Evolutionary conservation across 352 stramenopile species (phyloP).

Genomic region (Phytophthora tentaculata): DNA sequence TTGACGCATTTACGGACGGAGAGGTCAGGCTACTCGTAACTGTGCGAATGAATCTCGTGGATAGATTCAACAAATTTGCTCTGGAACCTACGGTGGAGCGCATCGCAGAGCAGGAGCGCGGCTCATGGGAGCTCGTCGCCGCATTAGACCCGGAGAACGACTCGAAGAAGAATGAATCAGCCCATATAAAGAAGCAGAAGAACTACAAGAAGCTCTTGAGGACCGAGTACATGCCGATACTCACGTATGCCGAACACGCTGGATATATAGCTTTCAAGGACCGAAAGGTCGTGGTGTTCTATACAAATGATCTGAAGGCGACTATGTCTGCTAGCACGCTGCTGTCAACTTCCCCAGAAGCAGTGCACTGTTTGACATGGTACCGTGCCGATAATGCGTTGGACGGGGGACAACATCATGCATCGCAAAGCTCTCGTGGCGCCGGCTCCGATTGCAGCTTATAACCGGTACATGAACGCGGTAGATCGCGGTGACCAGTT

Average conservation of each 20-base stretch:
- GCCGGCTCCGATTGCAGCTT: conserved; percentile 8
- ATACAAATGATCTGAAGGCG: conserved; percentile 13
- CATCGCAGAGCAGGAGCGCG: not conserved
- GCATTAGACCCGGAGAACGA: not conserved
- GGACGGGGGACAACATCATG: conserved; percentile 14
- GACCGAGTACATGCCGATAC: conserved; percentile 10
- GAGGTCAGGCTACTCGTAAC: not conserved
- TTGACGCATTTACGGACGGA: not conserved
- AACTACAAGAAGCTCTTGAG: not conserved
- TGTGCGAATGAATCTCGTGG: conserved; percentile 1
- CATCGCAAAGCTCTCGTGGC: conserved; percentile 5
- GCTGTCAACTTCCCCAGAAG: conserved; percentile 1
- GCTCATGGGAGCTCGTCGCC: conserved; percentile 1
- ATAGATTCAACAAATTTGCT: conserved; percentile 6
- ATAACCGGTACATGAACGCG: conserved; percentile 22
- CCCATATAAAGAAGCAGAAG: conserved; percentile 5
- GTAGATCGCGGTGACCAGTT: conserved; percentile 20
- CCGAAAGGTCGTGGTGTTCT: conserved; percentile 8
- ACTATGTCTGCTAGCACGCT: conserved; percentile 4
- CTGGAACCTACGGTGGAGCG: conserved; percentile 1
- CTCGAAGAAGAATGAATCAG: not conserved
- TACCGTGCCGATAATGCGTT: conserved; percentile 8
- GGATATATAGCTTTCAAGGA: conserved; percentile 7
- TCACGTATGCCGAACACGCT: conserved; percentile 8
- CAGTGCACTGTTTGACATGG: conserved; percentile 11